Percentiles rank a stretch among this genome's conserved stretches.
Conservation (phyloP, 202 grass and related monocot genomes). For the Zizania palustris region DNA sequence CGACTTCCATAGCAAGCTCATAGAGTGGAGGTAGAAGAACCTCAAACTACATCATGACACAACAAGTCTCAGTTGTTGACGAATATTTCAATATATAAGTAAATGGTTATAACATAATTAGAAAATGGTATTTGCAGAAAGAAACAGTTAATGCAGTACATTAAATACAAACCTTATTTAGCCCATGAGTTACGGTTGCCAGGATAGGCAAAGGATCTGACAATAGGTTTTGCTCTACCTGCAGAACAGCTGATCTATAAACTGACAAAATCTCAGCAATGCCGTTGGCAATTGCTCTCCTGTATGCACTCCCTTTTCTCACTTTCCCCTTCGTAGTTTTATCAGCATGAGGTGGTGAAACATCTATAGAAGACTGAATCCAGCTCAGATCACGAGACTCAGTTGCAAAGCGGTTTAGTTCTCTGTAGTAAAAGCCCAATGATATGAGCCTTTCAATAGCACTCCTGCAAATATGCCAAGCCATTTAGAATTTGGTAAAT, state of each 20-base stretch:
- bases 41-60: conserved; percentile 66
- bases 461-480: conserved; percentile 50
- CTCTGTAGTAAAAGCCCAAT: conserved; percentile 61
- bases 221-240: conserved; percentile 89
- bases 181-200: conserved; percentile 71
- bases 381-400: conserved; percentile 52
- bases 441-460: conserved; percentile 52
- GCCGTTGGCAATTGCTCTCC: conserved; percentile 90
- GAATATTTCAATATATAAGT: conserved; percentile 1
- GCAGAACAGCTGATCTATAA: conserved; percentile 85
- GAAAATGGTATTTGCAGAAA: conserved; percentile 15
- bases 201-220: conserved; percentile 89
- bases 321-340: conserved; percentile 48
- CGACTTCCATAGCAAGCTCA: conserved; percentile 70
- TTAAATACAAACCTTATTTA: conserved; percentile 65
- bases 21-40: conserved; percentile 81
- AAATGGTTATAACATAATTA: not conserved
- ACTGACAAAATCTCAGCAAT: conserved; percentile 91
- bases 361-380: conserved; percentile 40
- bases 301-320: conserved; percentile 76
- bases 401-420: conserved; percentile 53
- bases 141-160: not conserved
- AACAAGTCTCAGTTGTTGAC: conserved; percentile 8
- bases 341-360: conserved; percentile 40
- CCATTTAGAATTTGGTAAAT: conserved; percentile 32